Evolutionary conservation across 108 stramenopile genomes (phyloP).

Genomic region (Nannochloropsis oceanica): DNA sequence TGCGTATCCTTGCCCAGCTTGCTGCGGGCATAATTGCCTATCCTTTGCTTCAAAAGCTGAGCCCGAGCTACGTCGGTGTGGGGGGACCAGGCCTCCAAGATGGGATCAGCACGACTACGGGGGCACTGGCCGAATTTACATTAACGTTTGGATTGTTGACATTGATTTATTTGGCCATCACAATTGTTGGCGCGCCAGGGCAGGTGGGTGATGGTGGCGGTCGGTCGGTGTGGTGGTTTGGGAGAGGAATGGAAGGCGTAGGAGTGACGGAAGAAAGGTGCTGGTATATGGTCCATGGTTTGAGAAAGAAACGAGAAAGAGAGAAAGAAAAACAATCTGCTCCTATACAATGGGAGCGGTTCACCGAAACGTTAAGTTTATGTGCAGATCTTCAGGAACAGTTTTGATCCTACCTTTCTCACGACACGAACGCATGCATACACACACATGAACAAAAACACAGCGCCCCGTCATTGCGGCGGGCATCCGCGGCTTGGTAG

Average conservation of each 20-base stretch:
- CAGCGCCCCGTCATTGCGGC: slow-evolving; percentile 25
- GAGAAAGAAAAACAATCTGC: no score
- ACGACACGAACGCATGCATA: background rate
- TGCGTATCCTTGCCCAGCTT: slow-evolving; percentile 23
- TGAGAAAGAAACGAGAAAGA: no score
- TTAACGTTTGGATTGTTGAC: slow-evolving; percentile 7
- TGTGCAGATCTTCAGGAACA: no score
- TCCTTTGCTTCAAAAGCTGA: slow-evolving; percentile 7
- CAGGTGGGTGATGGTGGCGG: background rate
- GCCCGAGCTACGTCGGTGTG: slow-evolving; percentile 20
- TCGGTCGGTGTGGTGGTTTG: no score
- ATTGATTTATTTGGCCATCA: slow-evolving; percentile 16
- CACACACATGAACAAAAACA: background rate
- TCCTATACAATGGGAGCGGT: no score
- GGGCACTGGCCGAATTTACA: slow-evolving; percentile 10
- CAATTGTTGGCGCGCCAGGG: background rate
- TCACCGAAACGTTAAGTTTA: no score
- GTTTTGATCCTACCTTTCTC: no score
- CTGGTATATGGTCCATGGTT: no score
- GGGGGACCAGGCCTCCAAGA: slow-evolving; percentile 16
- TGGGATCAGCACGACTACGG: background rate
- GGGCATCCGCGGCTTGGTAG: slow-evolving; percentile 12
- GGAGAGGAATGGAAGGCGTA: no score
- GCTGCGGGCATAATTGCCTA: slow-evolving; percentile 16
- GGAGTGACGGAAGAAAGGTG: no score